A percentile compares a stretch with the other conserved stretches of the same genome.
phyloP scores from a whole-genome alignment of 805 yeast genomes.

The Scheffersomyces coipomensis region DNA sequence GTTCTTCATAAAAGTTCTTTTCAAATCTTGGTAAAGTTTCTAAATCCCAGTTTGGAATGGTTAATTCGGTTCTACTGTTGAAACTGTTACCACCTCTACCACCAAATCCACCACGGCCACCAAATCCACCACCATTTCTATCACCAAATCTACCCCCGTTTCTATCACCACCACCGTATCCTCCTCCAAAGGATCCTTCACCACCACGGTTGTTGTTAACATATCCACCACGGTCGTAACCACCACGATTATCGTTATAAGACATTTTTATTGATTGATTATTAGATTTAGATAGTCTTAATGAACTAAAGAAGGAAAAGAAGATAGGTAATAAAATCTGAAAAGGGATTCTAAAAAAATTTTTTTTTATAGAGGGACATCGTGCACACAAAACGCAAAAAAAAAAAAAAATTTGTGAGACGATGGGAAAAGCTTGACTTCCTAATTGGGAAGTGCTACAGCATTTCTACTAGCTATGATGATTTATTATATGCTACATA shows the following conservation, averaged over 20 bases:
- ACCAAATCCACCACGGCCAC: constrained; percentile 27
- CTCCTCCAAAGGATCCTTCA: constrained; percentile 26
- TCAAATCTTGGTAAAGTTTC: constrained; percentile 83
- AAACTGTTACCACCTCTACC: constrained; percentile 39
- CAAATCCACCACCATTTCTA: constrained; percentile 30
- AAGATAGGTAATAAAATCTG: constrained; percentile 1
- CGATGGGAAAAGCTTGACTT: too few species aligned
- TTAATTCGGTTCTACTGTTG: constrained; percentile 48
- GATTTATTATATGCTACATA: too few species aligned
- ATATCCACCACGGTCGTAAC: constrained; percentile 34
- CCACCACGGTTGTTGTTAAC: constrained; percentile 21
- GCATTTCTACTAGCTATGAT: too few species aligned
- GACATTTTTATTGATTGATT: constrained; percentile 29
- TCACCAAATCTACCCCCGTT: constrained; percentile 21
- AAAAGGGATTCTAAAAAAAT: not conserved
- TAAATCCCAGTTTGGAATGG: constrained; percentile 79
- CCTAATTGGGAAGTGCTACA: constrained; percentile 7
- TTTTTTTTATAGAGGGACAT: not conserved
- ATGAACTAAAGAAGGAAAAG: not conserved
- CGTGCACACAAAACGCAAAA: constrained; percentile 3
- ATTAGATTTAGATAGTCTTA: not conserved
- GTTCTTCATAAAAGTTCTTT: constrained; percentile 91
- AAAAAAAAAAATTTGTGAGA: constrained; percentile 5
- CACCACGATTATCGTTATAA: constrained; percentile 28
- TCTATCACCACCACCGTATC: constrained; percentile 24